Evolutionary conservation across 192 early-diverging fungal species (phyloP).

Genomic region (Podila minutissima): DNA sequence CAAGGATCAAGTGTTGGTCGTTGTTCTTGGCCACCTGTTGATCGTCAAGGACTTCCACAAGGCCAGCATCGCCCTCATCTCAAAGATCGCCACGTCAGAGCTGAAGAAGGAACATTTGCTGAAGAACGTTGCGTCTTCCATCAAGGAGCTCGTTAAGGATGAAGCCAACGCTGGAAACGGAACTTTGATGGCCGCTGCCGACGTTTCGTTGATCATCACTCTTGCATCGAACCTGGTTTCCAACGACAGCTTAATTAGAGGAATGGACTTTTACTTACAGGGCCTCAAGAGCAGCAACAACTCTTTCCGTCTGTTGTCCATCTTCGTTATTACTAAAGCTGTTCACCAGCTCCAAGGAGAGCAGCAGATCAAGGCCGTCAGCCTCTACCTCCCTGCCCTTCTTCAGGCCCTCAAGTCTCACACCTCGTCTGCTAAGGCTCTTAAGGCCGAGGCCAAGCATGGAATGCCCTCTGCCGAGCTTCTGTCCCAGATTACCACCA

Average conservation of each 20-base stretch:
- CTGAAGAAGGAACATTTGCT: constrained; percentile 31
- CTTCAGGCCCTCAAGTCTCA: constrained; percentile 18
- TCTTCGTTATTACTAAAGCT: constrained; percentile 54
- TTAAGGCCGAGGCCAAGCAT: constrained; percentile 13
- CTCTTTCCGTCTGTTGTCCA: constrained; percentile 39
- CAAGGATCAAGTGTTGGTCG: constrained; percentile 38
- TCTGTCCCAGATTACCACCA: constrained; percentile 31
- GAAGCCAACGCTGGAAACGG: constrained; percentile 9
- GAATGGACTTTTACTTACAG: constrained; percentile 47
- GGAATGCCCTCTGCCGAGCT: constrained; percentile 33
- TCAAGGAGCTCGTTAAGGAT: constrained; percentile 34
- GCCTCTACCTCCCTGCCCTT: constrained; percentile 27
- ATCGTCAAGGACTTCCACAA: constrained; percentile 46
- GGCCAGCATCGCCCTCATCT: constrained; percentile 32
- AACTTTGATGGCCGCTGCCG: constrained; percentile 15
- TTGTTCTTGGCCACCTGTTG: constrained; percentile 51
- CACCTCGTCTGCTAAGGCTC: background rate
- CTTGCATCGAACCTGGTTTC: constrained; percentile 45
- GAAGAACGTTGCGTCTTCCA: constrained; percentile 20
- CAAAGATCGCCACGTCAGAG: constrained; percentile 30
- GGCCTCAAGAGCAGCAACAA: constrained; percentile 31
- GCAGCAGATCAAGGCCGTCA: constrained; percentile 26
- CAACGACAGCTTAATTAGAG: constrained; percentile 12
- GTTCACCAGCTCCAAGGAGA: constrained; percentile 15
- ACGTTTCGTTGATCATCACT: constrained; percentile 46